phyloP scores from a whole-genome alignment of 495 filamentous ascomycete species.

The Parathielavia appendiculata region DNA sequence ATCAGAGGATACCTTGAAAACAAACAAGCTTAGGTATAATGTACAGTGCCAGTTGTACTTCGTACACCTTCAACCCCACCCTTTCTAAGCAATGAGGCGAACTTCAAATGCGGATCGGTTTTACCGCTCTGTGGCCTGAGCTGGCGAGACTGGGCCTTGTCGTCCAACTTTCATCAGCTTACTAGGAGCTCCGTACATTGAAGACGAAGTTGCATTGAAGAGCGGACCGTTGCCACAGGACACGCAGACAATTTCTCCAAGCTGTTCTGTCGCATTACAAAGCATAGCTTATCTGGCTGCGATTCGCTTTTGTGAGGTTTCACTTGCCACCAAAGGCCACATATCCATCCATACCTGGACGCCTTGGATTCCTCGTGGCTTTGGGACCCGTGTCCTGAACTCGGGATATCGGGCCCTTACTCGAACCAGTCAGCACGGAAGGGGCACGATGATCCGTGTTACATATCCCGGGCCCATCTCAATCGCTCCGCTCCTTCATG shows the following conservation, averaged over 20 bases:
- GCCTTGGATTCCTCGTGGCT: not conserved
- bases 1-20: too few relatives aligned
- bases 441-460: constrained; percentile 14
- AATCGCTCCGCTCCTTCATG: not conserved
- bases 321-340: not conserved
- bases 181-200: too few relatives aligned
- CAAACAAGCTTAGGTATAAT: too few relatives aligned
- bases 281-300: not conserved
- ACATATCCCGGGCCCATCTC: constrained; percentile 2
- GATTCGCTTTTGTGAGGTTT: too few relatives aligned
- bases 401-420: constrained; percentile 3
- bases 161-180: too few relatives aligned
- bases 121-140: not conserved
- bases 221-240: too few relatives aligned
- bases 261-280: not conserved
- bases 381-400: not conserved
- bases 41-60: not conserved
- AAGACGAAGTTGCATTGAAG: too few relatives aligned
- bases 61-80: not conserved
- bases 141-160: not conserved
- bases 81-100: not conserved
- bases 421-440: constrained; percentile 10
- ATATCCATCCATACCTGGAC: not conserved
- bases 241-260: not conserved
- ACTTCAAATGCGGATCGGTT: not conserved